These are phyloP conservation scores for Moesziomyces sp. DNA, from an alignment of 1,284 basidiomycete genomes.

Conservation along the genomic window DNA sequence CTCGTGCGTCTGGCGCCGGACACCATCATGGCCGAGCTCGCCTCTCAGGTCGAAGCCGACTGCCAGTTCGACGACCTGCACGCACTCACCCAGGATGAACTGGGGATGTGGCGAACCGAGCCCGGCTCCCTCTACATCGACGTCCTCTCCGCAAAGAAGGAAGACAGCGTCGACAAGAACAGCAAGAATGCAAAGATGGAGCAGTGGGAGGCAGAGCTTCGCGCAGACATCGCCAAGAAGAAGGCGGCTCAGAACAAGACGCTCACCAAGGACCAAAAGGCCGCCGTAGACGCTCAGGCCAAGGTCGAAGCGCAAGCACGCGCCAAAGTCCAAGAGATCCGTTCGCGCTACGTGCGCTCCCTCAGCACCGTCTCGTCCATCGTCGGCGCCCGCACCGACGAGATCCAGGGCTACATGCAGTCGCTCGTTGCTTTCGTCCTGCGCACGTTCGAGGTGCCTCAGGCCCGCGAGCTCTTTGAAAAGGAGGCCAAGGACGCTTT, in stretches of 20 bases:
- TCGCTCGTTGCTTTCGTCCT: conserved; percentile 46
- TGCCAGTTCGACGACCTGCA: conserved; percentile 46
- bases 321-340: conserved; percentile 47
- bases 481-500: conserved; percentile 43
- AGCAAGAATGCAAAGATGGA: conserved; percentile 61
- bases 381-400: conserved; percentile 49
- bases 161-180: conserved; percentile 40
- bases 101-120: conserved; percentile 63
- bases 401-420: conserved; percentile 51
- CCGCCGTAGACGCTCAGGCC: conserved; percentile 60
- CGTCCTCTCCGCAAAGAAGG: conserved; percentile 54
- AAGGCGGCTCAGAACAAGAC: conserved; percentile 60
- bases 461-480: conserved; percentile 45
- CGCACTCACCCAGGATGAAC: conserved; percentile 51
- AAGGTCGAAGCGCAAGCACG: conserved; percentile 56
- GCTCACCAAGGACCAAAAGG: conserved; percentile 62
- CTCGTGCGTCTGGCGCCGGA: conserved; percentile 59
- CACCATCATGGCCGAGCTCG: conserved; percentile 49
- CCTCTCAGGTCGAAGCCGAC: conserved; percentile 46
- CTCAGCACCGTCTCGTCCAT: conserved; percentile 50
- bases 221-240: conserved; percentile 64
- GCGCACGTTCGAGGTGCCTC: conserved; percentile 31
- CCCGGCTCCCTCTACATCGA: conserved; percentile 58
- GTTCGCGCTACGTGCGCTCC: conserved; percentile 37
- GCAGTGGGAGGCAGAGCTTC: conserved; percentile 66